Conservation (phyloP, 2,329 filamentous ascomycete species). For the Diaporthe sp. region DNA sequence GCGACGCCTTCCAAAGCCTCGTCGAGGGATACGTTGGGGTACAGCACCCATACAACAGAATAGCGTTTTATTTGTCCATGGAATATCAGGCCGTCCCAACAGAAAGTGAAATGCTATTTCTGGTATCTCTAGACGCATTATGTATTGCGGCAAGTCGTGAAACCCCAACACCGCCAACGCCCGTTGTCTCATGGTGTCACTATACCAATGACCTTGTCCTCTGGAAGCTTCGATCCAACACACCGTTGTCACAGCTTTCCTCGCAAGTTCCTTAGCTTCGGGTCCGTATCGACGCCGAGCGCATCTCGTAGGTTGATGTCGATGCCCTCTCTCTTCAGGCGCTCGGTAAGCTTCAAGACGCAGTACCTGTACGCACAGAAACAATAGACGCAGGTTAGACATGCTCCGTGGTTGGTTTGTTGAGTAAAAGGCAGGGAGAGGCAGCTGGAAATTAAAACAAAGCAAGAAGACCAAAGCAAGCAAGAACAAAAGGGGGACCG, state of each 20-base stretch:
- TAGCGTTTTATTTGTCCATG: not conserved
- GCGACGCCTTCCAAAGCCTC: not conserved
- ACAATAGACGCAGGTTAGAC: constrained; percentile 25
- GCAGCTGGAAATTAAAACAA: not conserved
- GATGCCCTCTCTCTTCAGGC: constrained; percentile 36
- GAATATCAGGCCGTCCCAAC: not conserved
- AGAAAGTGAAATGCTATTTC: not conserved
- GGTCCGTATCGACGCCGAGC: constrained; percentile 35
- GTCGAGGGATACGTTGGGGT: constrained; percentile 2
- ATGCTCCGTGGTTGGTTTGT: not conserved
- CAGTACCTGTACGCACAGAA: constrained; percentile 31
- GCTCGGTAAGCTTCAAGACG: constrained; percentile 36
- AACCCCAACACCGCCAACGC: not conserved
- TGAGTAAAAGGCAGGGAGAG: not conserved
- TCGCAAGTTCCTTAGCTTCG: constrained; percentile 35
- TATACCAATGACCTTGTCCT: not conserved
- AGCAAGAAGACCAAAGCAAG: constrained; percentile 10
- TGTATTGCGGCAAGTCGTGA: not conserved
- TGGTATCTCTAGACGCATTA: constrained; percentile 1
- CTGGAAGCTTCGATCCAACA: not conserved
- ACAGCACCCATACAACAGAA: constrained; percentile 3
- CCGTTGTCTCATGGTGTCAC: not conserved
- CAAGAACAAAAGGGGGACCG: constrained; percentile 28
- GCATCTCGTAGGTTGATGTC: constrained; percentile 36
- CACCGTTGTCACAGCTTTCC: constrained; percentile 23